Conservation (phyloP, 2,329 filamentous ascomycete genomes). For the Plenodomus biglobosus region DNA sequence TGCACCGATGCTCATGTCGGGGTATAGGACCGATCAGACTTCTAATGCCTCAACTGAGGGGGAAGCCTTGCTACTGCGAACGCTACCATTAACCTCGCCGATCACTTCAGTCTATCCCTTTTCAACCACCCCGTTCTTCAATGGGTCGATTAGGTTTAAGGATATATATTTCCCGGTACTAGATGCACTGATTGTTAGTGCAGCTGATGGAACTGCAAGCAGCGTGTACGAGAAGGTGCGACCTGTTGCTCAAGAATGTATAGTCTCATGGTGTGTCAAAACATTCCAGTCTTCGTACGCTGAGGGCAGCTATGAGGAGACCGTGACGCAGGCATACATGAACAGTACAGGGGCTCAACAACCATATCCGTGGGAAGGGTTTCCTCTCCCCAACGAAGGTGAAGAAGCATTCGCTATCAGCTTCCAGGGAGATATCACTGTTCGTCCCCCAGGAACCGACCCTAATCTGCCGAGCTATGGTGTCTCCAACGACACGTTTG, state of each 20-base stretch:
- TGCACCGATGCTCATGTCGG: slow-evolving; percentile 15
- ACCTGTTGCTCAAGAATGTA: slow-evolving; percentile 20
- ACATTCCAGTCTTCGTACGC: slow-evolving; percentile 21
- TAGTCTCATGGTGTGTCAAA: slow-evolving; percentile 27
- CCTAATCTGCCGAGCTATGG: slow-evolving; percentile 1
- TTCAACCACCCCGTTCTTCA: slow-evolving; percentile 3
- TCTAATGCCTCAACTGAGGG: not conserved
- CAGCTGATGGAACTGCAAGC: slow-evolving; percentile 2
- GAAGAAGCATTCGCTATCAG: not conserved
- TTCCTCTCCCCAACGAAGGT: not conserved
- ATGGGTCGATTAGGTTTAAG: slow-evolving; percentile 19
- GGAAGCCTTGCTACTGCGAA: slow-evolving; percentile 13
- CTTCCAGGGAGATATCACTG: slow-evolving; percentile 6
- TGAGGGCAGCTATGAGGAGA: slow-evolving; percentile 14
- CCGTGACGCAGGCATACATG: slow-evolving; percentile 5
- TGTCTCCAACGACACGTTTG: slow-evolving; percentile 3
- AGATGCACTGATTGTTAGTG: slow-evolving; percentile 9
- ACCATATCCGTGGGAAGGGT: not conserved
- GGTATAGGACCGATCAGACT: slow-evolving; percentile 5
- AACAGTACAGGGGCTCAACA: slow-evolving; percentile 1
- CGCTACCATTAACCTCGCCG: slow-evolving; percentile 7
- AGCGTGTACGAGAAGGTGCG: slow-evolving; percentile 8
- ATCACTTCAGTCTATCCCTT: not conserved
- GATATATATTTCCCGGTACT: slow-evolving; percentile 11
- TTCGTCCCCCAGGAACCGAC: slow-evolving; percentile 4